Evolutionary conservation across 2,329 filamentous ascomycete genomes (phyloP), one percentile per base, ranked within the genome.

Genomic region (Fusarium citri): DNA sequence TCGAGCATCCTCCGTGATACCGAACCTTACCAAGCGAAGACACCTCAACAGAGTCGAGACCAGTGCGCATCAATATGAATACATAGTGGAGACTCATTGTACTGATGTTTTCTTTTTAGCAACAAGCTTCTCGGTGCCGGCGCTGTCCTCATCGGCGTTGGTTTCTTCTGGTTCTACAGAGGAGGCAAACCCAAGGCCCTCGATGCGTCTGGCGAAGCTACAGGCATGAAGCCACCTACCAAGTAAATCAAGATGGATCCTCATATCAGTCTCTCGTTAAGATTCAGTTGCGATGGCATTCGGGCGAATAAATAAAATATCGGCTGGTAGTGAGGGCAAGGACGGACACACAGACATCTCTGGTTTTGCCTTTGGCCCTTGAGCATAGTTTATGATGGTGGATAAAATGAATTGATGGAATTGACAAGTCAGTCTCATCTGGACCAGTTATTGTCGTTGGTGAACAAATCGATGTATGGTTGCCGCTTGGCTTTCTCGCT

Each of bases 141-240:
- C 16, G 68, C 68, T 18, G 40, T 71, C 28, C 59, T 50, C 23
- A 56, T 41, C 14, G 68, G 55, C n/a, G 56, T 9, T 14, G 66
- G 48, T 9, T 71, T 71, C 56, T 66, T 49, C 47, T 71, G 49
- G 56, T 71, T 71, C 64, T 71, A 71, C 42, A 28, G 55, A 37
- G 68, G 68, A 20, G 68, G 68, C 15, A 71, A 72, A 41, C 23
- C 68, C 7, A n/a, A 30, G 23, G 23, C 25, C 16, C 41, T 58
- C 31, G 68, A 72, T 23, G 42, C 59, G 4, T 31, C 67, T 47
- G 67, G 57, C 6, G 68, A 69, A 20, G 43, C 43, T 26, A 37
- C 48, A 10, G 63, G 59, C 8, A 34, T 55, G 15, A 63, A 59
- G 41, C 16, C 54, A 3, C 37, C 64, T n/a, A 56, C 51, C 54